Evolutionary conservation across 2,329 filamentous ascomycete genomes (phyloP), one percentile per base, ranked within the genome.

Genomic region (Verticillium nubilum): DNA sequence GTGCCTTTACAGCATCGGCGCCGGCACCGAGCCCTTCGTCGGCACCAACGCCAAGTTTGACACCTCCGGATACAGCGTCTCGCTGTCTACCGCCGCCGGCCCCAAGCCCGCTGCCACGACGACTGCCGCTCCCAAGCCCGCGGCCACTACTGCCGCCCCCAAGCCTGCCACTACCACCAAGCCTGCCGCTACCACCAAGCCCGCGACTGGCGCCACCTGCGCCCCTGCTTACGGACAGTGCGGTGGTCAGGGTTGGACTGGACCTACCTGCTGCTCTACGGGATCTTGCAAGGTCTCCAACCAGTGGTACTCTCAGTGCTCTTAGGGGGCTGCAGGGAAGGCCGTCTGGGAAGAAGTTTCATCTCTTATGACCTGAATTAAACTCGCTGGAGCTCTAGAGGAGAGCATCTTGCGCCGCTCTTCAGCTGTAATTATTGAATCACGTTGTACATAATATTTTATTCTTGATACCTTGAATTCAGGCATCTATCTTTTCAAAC

Each of bases 1-100:
- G 74, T 83, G 82, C 64, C 66, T 88, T 60, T 74, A 78, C 62
- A 78, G 76, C 60, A 73, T 84, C 28, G 78, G 78, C 60, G 81
- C 80, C 13, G 83, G 83, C 6, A 85, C 83, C 2, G 83, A 86
- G 72, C 78, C 82, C 3, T 85, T 85, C 64, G 76, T 75, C 60
- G 83, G 82, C 59, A 75, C 65, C 42, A 72, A 79, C 56, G 66
- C 63, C 29, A 59, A 62, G 19, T 68, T 69, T 61, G 63, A 63
- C n/a, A 63, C 62, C n/a, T 47, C 58, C 13, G 61, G 60, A 5
- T 63, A 63, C 50, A 59, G 54, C 54, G 54, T 25, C 13, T 47
- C 54, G 54, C 54, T 56, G 15, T 42, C 35, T 25, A 47, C 54
- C 19, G 37, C n/a, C n/a, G 17, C n/a, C 3, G 37, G 15, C 7